phyloP scores from a whole-genome alignment of 495 filamentous ascomycete genomes.

The Penicillium mononematosum region DNA sequence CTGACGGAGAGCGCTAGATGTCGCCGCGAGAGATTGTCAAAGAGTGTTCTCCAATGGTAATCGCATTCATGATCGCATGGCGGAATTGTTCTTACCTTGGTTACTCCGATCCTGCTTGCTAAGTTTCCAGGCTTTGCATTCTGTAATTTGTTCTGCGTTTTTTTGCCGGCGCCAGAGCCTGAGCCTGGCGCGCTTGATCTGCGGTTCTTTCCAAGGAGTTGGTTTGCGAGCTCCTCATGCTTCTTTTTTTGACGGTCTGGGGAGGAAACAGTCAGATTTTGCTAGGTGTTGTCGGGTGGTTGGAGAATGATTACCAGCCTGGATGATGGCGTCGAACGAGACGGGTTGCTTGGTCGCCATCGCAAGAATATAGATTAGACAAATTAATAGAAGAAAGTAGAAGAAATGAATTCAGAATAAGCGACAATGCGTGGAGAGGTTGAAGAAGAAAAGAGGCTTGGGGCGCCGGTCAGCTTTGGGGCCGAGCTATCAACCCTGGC shows the following conservation, averaged over 20 bases:
- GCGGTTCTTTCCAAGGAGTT: constrained; percentile 66
- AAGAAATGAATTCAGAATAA: not conserved
- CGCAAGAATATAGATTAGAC: not conserved
- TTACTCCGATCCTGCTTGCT: constrained; percentile 72
- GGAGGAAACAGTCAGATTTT: constrained; percentile 13
- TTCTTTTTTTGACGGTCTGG: constrained; percentile 67
- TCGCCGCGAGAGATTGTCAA: not conserved
- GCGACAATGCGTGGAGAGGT: not conserved
- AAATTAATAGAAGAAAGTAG: not conserved
- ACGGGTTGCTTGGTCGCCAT: constrained; percentile 53
- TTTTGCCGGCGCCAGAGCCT: constrained; percentile 24
- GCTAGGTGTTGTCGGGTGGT: not conserved
- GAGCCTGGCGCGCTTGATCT: constrained; percentile 56
- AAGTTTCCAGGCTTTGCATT: constrained; percentile 54
- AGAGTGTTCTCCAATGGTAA: not conserved
- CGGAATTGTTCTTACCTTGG: constrained; percentile 54
- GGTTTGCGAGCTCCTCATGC: constrained; percentile 67
- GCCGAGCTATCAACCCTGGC: not conserved
- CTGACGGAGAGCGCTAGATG: constrained; percentile 45
- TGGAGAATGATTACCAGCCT: constrained; percentile 48
- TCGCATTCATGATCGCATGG: not conserved
- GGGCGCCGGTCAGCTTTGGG: not conserved
- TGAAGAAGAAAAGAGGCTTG: not conserved
- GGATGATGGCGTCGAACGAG: constrained; percentile 66
- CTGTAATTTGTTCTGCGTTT: constrained; percentile 37